Conservation (phyloP, 257 asterid species). For the Gentiana straminea region DNA sequence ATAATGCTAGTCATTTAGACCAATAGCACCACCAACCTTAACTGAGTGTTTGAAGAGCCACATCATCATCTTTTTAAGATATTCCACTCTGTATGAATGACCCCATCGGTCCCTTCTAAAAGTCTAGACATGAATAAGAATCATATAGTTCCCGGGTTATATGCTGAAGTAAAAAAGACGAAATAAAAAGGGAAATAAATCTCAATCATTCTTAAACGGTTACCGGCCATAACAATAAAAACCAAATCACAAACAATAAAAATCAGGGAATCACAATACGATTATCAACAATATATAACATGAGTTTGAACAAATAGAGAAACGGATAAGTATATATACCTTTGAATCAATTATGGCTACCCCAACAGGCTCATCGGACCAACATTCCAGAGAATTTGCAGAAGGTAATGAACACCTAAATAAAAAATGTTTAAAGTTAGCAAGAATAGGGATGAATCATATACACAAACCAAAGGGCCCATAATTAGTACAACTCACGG, state of each 20-base stretch:
- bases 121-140: slow-evolving; percentile 41
- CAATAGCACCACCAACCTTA: slow-evolving; percentile 42
- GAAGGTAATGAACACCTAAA: slow-evolving; percentile 72
- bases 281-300: not conserved
- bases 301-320: slow-evolving; percentile 16
- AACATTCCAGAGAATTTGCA: slow-evolving; percentile 59
- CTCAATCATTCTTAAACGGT: no score
- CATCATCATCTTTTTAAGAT: slow-evolving; percentile 61
- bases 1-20: no score
- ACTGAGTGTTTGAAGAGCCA: slow-evolving; percentile 65
- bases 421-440: not conserved
- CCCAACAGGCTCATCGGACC: slow-evolving; percentile 96
- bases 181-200: no score
- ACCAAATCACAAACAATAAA: no score
- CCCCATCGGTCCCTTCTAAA: slow-evolving; percentile 76
- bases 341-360: slow-evolving; percentile 66
- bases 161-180: no score
- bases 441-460: not conserved
- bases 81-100: slow-evolving; percentile 77
- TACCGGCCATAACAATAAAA: no score
- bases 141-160: not conserved
- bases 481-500: slow-evolving; percentile 32
- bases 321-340: slow-evolving; percentile 31
- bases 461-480: not conserved
- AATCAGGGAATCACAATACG: no score